Percentiles rank a stretch among this genome's conserved stretches.
phyloP scores from a whole-genome alignment of 2,329 filamentous ascomycete genomes.

The Cercospora citrullina region DNA sequence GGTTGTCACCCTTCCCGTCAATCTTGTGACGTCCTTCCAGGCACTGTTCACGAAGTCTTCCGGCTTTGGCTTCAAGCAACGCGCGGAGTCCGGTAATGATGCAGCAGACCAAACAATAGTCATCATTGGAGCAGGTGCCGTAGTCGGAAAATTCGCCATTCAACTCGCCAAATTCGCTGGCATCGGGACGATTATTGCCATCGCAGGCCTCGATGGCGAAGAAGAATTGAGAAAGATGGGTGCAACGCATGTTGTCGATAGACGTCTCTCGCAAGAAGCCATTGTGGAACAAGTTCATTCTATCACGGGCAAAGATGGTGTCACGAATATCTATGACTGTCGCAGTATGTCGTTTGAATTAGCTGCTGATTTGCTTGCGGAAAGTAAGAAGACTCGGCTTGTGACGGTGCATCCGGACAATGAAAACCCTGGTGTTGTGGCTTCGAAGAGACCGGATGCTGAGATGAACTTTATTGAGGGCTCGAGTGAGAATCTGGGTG shows the following conservation, averaged over 20 bases:
- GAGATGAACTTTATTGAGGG: constrained; percentile 6
- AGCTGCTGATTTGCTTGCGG: constrained; percentile 3
- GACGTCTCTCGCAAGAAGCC: background rate
- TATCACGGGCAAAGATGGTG: constrained; percentile 7
- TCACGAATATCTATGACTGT: constrained; percentile 5
- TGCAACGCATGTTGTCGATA: constrained; percentile 8
- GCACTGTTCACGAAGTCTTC: constrained; percentile 4
- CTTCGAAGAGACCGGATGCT: background rate
- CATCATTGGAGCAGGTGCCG: constrained; percentile 9
- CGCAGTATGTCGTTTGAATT: constrained; percentile 11
- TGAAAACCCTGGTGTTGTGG: background rate
- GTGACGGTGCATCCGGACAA: constrained; percentile 9
- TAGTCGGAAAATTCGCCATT: constrained; percentile 11
- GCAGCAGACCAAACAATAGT: background rate
- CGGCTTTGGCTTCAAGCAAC: background rate
- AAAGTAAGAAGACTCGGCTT: background rate
- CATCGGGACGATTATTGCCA: constrained; percentile 9
- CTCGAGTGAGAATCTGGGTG: background rate
- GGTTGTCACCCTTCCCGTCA: constrained; percentile 6
- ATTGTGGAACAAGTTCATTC: constrained; percentile 2
- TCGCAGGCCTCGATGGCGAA: background rate
- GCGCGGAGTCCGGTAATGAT: background rate
- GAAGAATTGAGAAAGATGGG: constrained; percentile 8
- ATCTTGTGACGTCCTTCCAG: constrained; percentile 9
- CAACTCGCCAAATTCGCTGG: constrained; percentile 17